Base-by-base conservation (phyloP, 495 filamentous ascomycete genomes). In the Pyrenopolyporus hunteri region DNA sequence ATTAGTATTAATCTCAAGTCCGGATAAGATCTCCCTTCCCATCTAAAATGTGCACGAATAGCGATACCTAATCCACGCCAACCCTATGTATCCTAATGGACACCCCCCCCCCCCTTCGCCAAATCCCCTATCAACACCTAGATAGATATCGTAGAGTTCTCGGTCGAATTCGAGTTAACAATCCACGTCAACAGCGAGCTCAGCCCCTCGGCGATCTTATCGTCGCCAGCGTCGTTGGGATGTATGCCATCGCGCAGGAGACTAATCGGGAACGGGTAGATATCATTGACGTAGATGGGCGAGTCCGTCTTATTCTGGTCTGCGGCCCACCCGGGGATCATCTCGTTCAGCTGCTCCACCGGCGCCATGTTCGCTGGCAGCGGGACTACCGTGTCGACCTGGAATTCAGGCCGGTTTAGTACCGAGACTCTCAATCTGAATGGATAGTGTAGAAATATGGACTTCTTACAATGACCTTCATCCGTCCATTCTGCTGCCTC, bases 251-350 rank as follows among this genome's bases (percentile, higher is more conserved):
- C 74, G 19, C 64, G 57, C 33, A 73, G 35, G 42, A 69, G 48
- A 8, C 61, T 60, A 16, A 59, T 68, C 33, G 64, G 59, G 53
- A 70, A 77, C 6, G 66, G 70, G 56, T 70, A 66, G 39, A 72
- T 71, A 47, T 78, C 75, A 53, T 70, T 71, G 36, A 78, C 59
- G n/a, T 68, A 63, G 43, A 78, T 72, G 36, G 74, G 76, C 25
- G 69, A 72, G 22, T 73, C 67, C 4, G 68, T 69, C 11, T 37
- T 64, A 47, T 68, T 76, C 33, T 69, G 61, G 3, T 59, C 59
- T 10, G 28, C 42, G 9, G 70, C 74, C 74, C 73, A 76, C 47
- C 42, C 66, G 4, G 74, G 73, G 28, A 77, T 76, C 50, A 63
- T 60, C 14, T 46, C 58, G 67, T 77, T 76, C 59, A 76, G 55